Evolutionary conservation across 192 early-diverging fungal genomes (phyloP).

Genomic region (Coemansia sp.): DNA sequence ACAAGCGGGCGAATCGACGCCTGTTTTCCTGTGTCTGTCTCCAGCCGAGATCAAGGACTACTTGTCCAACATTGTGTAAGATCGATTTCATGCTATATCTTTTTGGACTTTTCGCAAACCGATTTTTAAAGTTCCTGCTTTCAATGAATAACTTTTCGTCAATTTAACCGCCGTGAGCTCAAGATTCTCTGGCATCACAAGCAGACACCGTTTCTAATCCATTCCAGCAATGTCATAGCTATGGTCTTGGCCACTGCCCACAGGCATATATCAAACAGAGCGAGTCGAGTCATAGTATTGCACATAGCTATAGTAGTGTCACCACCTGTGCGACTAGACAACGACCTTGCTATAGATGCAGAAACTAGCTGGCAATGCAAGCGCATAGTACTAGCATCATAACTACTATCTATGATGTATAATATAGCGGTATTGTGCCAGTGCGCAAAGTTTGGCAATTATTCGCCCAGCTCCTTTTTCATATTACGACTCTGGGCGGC

Average conservation of each 20-base stretch:
- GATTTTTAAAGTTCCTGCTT: not conserved
- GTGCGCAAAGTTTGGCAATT: too few species aligned
- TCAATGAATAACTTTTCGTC: not conserved
- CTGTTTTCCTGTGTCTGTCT: conserved; percentile 81
- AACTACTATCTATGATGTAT: too few species aligned
- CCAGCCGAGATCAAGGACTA: conserved; percentile 95
- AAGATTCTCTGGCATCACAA: not conserved
- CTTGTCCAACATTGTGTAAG: conserved; percentile 83
- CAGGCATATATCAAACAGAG: too few species aligned
- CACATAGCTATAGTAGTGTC: too few species aligned
- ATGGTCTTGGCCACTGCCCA: not conserved
- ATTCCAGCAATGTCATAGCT: not conserved
- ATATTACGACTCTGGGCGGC: too few species aligned
- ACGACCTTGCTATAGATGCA: too few species aligned
- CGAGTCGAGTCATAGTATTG: too few species aligned
- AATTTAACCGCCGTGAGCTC: not conserved
- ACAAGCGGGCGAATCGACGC: conserved; percentile 62
- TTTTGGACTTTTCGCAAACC: not conserved
- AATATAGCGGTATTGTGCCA: too few species aligned
- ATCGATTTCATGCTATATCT: not conserved
- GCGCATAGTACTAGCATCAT: too few species aligned
- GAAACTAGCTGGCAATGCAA: too few species aligned
- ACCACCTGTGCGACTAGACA: too few species aligned
- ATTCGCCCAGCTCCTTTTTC: too few species aligned
- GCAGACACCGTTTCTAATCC: not conserved